These are phyloP conservation scores for Musa balbisiana DNA, from an alignment of 202 grass and related monocot genomes.

Conservation along the genomic window DNA sequence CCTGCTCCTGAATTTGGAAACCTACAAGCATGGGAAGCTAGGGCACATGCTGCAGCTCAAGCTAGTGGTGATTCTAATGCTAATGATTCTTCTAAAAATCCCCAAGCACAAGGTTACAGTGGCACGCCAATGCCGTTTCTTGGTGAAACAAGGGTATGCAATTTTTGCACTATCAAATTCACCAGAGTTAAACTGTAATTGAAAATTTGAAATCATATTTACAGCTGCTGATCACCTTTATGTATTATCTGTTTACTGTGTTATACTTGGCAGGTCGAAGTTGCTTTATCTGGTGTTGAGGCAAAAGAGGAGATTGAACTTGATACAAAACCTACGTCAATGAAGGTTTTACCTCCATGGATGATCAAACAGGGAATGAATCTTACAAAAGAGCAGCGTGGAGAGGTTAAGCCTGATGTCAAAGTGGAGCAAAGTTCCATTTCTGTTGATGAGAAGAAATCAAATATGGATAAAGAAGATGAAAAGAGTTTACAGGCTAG, in stretches of 20 bases:
- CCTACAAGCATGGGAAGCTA: conserved; percentile 79
- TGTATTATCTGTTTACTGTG: conserved; percentile 5
- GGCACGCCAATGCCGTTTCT: conserved; percentile 87
- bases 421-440: conserved; percentile 30
- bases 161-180: not conserved
- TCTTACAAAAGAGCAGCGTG: conserved; percentile 93
- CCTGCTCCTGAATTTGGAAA: conserved; percentile 90
- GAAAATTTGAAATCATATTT: not conserved
- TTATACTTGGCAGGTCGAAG: conserved; percentile 61
- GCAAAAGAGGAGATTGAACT: conserved; percentile 54
- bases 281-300: conserved; percentile 50
- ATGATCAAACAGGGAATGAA: conserved; percentile 97
- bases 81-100: conserved; percentile 54
- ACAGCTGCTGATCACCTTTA: not conserved
- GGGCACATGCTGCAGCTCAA: conserved; percentile 52
- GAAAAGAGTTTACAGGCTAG: conserved; percentile 64
- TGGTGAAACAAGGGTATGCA: conserved; percentile 73
- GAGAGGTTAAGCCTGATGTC: conserved; percentile 33
- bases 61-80: conserved; percentile 44
- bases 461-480: conserved; percentile 47
- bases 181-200: not conserved
- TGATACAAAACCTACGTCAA: conserved; percentile 36
- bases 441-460: conserved; percentile 59
- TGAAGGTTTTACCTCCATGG: conserved; percentile 92
- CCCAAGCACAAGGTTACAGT: conserved; percentile 63